Evolutionary conservation across 1,139 yeast species (phyloP), one percentile per base, ranked within the genome.

Genomic region (Yamadazyma epiphylla): DNA sequence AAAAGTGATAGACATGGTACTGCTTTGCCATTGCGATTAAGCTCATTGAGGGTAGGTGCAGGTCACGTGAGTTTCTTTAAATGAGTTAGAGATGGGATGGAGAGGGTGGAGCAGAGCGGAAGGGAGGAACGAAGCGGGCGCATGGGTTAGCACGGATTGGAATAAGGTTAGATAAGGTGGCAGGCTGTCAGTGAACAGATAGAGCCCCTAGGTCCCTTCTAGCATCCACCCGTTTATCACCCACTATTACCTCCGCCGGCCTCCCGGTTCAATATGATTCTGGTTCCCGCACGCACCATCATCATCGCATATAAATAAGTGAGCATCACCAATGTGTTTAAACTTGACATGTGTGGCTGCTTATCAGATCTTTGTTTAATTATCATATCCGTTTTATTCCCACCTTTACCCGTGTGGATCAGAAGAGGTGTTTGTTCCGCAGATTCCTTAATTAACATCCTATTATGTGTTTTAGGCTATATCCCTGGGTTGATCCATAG

Each of bases 321-420:
- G 20, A 17, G 20, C 7, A 7, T 7, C 9, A 7, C 20, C 20
- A 7, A 7, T 17, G 7, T 17, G 10, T 17, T 17, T 11, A 11
- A 8, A 22, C 12, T 22, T 10, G 12, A 10, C 19, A 48, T 48
- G 55, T 51, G 53, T 44, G 51, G 47, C 8, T 58, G 63, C 32
- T 45, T 55, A 33, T 55, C 76, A 22, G 83, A 80, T 51, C 64
- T 78, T 32, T 49, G 75, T 8, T 68, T 81, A 24, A 79, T 79
- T 15, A 53, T 80, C 0, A 47, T 80, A 10, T 79, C 85, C 1
- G 71, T 80, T 16, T 50, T 80, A 30, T 70, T 78, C 56, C 88
- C 89, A 1, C 88, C 89, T 0, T 58, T 81, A 31, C 85, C 88
- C 0, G 88, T 81, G 14, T 73, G 80, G 72, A 68, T 80, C 37